Conservation (phyloP, 2,329 filamentous ascomycete genomes). For the Neurospora crassa region DNA sequence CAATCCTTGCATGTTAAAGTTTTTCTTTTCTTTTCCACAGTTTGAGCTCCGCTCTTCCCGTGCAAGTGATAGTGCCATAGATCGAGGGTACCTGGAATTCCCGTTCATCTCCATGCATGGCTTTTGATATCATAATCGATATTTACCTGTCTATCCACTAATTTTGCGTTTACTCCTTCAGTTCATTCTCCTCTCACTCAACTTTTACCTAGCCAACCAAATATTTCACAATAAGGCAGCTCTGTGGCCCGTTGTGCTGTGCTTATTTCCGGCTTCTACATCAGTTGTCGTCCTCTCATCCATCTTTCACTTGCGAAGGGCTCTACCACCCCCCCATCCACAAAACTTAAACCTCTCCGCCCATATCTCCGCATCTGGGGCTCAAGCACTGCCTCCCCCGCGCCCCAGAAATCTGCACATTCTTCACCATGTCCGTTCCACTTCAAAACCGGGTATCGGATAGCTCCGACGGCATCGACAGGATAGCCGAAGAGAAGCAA, state of each 20-base stretch:
- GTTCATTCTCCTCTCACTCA: neutral
- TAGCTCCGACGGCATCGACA: conserved; percentile 6
- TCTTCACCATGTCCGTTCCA: neutral
- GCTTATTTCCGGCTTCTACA: neutral
- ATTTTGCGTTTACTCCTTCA: neutral
- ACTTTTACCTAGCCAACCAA: neutral
- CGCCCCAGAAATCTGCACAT: neutral
- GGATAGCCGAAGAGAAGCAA: conserved; percentile 8
- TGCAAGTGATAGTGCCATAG: neutral
- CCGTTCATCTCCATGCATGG: neutral
- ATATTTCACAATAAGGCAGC: neutral
- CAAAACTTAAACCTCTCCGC: neutral
- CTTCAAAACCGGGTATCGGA: conserved; percentile 4
- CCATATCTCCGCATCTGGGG: neutral
- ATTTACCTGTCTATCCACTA: neutral
- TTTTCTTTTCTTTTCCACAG: neutral
- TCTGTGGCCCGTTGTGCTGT: neutral
- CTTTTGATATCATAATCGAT: neutral
- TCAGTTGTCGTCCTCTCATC: neutral
- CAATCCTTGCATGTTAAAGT: neutral
- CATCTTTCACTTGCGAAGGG: neutral
- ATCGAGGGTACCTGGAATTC: neutral
- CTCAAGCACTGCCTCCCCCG: neutral
- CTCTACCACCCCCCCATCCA: neutral
- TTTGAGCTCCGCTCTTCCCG: neutral